Evolutionary conservation across 768 basidiomycete genomes (phyloP), one percentile per base, ranked within the genome.

Genomic region (Termitomyces sp.): DNA sequence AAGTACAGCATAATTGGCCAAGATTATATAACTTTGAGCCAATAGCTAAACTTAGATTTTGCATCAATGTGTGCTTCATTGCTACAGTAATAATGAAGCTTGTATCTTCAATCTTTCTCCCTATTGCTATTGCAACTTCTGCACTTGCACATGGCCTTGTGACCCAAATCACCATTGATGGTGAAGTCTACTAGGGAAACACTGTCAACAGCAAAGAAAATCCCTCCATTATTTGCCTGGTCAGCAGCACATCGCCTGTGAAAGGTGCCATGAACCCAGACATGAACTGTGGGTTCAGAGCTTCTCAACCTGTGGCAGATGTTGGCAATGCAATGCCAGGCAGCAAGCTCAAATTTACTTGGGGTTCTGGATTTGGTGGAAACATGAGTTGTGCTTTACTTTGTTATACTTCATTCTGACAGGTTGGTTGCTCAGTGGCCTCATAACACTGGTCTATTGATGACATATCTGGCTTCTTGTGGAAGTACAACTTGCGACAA

Each of bases 401-500:
- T n/a, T 4, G 7, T 56, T 56, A 3, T 9, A 36, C 36, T 48
- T 15, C n/a, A 29, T 29, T 48, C 56, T 58, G 37, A 58, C 36
- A 37, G 11, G 1, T 20, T 20, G 20, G 20, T 57, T 25, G 57
- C 10, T 38, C 31, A 80, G 79, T 80, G 79, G 79, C 76, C 76
- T 25, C 79, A 89, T 66, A 74, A 87, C 60, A 84, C 75, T 15
- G 89, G 89, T 4, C 89, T 89, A 9, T 75, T 89, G 75, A 74
- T 91, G 73, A 90, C 87, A 40, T 92, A 92, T 69, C 81, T 92
- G 82, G 81, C 88, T 2, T 73, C 76, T 34, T 92, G 91, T 68
- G 83, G 82, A 0, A 72, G 73, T 40, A 76, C 78, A 0, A 72
- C 83, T 2, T 91, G 89, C 72, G 79, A 80, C 67, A 72, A 85